phyloP scores from a whole-genome alignment of 2,329 filamentous ascomycete species.

The Scedosporium apiospermum region DNA sequence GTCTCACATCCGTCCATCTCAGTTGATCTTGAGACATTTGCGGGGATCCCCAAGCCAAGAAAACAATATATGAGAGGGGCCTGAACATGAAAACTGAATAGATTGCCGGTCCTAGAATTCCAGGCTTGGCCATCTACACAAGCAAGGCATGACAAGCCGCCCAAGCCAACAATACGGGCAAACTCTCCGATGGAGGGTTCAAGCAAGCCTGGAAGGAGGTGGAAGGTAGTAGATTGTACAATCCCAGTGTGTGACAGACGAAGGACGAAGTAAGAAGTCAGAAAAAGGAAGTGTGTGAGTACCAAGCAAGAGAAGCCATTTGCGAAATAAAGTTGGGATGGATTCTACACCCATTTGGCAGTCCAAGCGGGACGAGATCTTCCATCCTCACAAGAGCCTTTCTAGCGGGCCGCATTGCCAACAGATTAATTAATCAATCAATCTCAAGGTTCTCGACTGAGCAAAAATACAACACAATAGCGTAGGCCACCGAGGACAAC shows the following conservation, averaged over 20 bases:
- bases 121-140: neutral
- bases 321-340: neutral
- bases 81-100: neutral
- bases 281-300: neutral
- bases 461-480: neutral
- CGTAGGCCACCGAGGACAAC: neutral
- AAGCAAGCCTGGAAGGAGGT: neutral
- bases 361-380: neutral
- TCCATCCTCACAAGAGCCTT: neutral
- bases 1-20: neutral
- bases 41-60: neutral
- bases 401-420: slow-evolving; percentile 1
- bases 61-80: neutral
- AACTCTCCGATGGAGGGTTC: neutral
- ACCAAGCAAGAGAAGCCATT: neutral
- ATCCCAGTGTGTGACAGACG: neutral
- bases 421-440: slow-evolving; percentile 2
- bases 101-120: neutral
- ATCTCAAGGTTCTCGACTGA: neutral
- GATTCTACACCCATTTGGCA: neutral
- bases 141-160: neutral
- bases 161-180: neutral
- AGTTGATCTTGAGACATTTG: neutral
- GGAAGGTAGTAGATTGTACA: neutral
- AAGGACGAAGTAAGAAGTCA: neutral